Percentiles rank a stretch among this genome's conserved stretches.
Conservation (phyloP, 73 alveolate species). For the Symbiodinium natans region DNA sequence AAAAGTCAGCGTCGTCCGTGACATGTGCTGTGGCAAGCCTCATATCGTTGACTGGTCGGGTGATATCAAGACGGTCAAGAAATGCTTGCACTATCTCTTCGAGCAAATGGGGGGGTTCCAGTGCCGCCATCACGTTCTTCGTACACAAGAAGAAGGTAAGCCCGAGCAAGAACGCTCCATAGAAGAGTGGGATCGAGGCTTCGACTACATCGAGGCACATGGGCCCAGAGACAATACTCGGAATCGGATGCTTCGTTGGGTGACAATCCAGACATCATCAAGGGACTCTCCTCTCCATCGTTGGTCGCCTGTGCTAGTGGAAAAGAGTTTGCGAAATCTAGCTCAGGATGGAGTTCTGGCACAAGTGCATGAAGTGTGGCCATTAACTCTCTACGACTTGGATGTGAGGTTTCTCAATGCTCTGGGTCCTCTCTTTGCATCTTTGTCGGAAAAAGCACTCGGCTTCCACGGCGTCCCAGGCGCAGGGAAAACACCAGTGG, state of each 20-base stretch:
- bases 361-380: slow-evolving; percentile 26
- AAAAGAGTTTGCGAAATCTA: not conserved
- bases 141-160: not conserved
- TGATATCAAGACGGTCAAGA: too few relatives aligned
- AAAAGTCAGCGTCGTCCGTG: too few relatives aligned
- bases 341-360: slow-evolving; percentile 49
- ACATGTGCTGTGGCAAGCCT: too few relatives aligned
- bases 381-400: slow-evolving; percentile 9
- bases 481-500: not conserved
- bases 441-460: not conserved
- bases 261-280: not conserved
- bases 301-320: not conserved
- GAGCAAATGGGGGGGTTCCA: not conserved
- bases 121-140: not conserved
- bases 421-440: not conserved
- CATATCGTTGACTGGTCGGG: too few relatives aligned
- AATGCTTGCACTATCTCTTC: not conserved
- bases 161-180: not conserved
- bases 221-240: not conserved
- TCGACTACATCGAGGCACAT: not conserved
- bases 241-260: not conserved
- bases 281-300: not conserved
- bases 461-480: slow-evolving; percentile 4
- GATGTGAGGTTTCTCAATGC: not conserved
- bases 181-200: not conserved